Evolutionary conservation across 129 eudicot genomes (phyloP), one percentile per base, ranked within the genome.

Genomic region (Deinandra increscens): DNA sequence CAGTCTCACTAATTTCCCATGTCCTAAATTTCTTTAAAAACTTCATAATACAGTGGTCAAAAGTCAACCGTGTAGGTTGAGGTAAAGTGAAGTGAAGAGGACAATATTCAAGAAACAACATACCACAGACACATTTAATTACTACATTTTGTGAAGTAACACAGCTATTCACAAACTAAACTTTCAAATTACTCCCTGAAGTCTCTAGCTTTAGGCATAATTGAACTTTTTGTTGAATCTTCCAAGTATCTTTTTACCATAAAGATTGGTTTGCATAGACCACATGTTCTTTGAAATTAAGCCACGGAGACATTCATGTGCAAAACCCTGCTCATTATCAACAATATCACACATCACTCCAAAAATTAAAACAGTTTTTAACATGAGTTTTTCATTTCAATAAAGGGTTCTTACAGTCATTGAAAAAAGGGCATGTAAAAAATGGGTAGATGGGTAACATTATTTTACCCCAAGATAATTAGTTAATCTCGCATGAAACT

Each of bases 171-270:
- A 76, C 80, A 68, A 69, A 37, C 70, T n/a, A 68, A 38, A 50
- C 69, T 44, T 11, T 20, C 70, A 76, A 48, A 11, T 58, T 7
- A 60, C 68, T 64, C 69, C 41, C 22, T 55, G 13, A 41, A 53
- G 26, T 20, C 55, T 65, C 79, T 65, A 73, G 29, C 64, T 73
- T 15, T 59, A 41, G 14, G 51, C 51, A 46, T 36, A 23, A 26
- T 38, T 61, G 59, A 66, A 67, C 75, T 44, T 74, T 83, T 80
- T 87, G 11, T 80, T 85, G 17, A 82, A 70, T 67, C 66, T 75
- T 72, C 74, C 77, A 39, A 87, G 85, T 61, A 87, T 71, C 74
- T 84, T 87, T 51, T 69, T 84, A 42, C 95, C 95, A 49, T 82
- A 87, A 6, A 82, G 67, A 72, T 84, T 84, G 78, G 72, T 84